These are phyloP conservation scores for Plasmodium gonderi DNA, from an alignment of 169 alveolate species.

Conservation along the genomic window DNA sequence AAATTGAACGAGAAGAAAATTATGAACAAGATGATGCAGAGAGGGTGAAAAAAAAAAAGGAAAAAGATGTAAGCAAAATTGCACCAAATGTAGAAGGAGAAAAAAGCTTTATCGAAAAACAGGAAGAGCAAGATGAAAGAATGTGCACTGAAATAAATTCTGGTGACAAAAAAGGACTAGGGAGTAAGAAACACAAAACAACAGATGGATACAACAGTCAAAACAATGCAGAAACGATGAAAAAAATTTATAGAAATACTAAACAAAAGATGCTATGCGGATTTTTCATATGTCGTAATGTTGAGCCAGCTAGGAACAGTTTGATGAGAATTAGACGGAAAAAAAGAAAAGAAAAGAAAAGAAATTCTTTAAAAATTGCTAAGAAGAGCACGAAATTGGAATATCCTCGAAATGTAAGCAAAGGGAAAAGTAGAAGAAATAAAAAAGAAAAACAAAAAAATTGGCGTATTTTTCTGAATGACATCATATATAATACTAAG, in stretches of 20 bases:
- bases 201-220: neutral
- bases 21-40: conserved; percentile 12
- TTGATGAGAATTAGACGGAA: neutral
- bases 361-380: neutral
- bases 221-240: neutral
- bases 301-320: neutral
- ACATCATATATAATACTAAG: conserved; percentile 1
- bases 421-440: neutral
- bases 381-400: neutral
- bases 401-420: neutral
- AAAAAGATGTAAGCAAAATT: no score
- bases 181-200: neutral
- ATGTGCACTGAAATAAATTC: neutral
- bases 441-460: neutral
- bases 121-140: no score
- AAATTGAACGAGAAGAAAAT: neutral
- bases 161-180: neutral
- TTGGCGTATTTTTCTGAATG: conserved; percentile 8
- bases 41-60: neutral
- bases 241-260: neutral
- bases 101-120: no score
- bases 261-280: conserved; percentile 4
- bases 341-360: neutral
- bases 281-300: neutral
- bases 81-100: neutral